Conservation (phyloP, 768 basidiomycete genomes). For the Strobilomyces dryophilus region DNA sequence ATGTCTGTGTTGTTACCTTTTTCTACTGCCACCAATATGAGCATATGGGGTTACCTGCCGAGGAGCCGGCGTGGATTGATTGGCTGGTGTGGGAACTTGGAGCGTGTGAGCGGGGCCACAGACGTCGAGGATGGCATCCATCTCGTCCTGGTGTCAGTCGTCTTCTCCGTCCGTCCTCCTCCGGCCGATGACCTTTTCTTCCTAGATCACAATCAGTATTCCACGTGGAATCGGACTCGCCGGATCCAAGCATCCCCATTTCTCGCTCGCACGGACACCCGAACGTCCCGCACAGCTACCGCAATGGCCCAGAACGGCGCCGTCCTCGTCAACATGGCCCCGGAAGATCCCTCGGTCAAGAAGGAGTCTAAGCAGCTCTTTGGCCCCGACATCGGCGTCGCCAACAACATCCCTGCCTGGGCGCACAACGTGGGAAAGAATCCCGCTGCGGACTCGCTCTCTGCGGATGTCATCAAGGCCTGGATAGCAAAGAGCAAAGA, state of each 20-base stretch:
- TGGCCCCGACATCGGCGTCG: slow-evolving; percentile 85
- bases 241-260: slow-evolving; percentile 48
- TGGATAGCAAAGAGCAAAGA: slow-evolving; percentile 91
- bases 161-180: neutral
- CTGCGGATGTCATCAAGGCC: slow-evolving; percentile 71
- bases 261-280: slow-evolving; percentile 48
- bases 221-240: slow-evolving; percentile 56
- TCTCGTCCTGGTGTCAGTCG: slow-evolving; percentile 39
- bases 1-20: too few relatives aligned
- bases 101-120: neutral
- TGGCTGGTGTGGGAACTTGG: neutral
- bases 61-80: neutral
- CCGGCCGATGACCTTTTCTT: neutral
- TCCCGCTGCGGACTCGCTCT: slow-evolving; percentile 62
- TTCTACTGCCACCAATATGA: too few relatives aligned
- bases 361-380: slow-evolving; percentile 73
- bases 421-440: slow-evolving; percentile 61
- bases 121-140: slow-evolving; percentile 22
- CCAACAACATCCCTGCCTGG: slow-evolving; percentile 68
- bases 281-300: slow-evolving; percentile 43
- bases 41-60: neutral
- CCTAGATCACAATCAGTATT: slow-evolving; percentile 48
- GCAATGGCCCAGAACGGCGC: slow-evolving; percentile 43
- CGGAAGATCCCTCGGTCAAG: slow-evolving; percentile 25
- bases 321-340: slow-evolving; percentile 24